Base-by-base conservation (phyloP, 768 basidiomycete species). In the Mycena chlorophos region DNA sequence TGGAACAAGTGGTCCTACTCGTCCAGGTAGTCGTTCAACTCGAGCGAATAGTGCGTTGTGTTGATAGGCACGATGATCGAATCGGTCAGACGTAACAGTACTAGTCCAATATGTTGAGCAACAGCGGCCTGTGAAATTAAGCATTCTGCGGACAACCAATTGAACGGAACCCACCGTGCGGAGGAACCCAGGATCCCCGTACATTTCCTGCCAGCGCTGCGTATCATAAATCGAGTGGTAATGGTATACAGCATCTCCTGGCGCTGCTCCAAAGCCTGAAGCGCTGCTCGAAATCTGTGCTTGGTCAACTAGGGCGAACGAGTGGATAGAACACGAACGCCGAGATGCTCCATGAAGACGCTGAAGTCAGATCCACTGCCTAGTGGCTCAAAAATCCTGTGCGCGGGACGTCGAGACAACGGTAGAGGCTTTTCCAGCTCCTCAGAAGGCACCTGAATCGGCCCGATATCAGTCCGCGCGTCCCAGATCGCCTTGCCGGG, bases 301-400 rank as follows among this genome's bases (percentile, higher is more conserved):
- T 8, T 68, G 62, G 42, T 51, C 34, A 56, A 34, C 42, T 6
- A 3, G 27, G 19, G 13, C 29, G 14, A 37, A 55, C 19, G 16
- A 23, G 34, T 5, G 22, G 38, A 43, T 8, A 29, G 22, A 26
- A 34, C 14, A 65, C 72, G 38, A 64, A 77, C 77, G n/a, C 81
- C 81, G 20, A 82, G 65, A 47, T 86, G 77, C 69, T 98, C 92
- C 63, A 98, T 72, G 75, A 98, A 97, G 10, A 92, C 88, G 0
- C 95, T 97, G 62, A 80, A 98, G 70, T 98, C 96, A 55, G 90
- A 92, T 23, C 92, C 92, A 49, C 87, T 89, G 37, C 92, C 92
- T n/a, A 94, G 73, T 16, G 89, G 80, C 0, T 38, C 34, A 30
- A 94, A 70, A 19, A 78, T 80, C 2, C 70, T 73, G n/a, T 69